Base-by-base conservation (phyloP, 1,139 yeast species). In the Kurtzmaniella quercitrusa region DNA sequence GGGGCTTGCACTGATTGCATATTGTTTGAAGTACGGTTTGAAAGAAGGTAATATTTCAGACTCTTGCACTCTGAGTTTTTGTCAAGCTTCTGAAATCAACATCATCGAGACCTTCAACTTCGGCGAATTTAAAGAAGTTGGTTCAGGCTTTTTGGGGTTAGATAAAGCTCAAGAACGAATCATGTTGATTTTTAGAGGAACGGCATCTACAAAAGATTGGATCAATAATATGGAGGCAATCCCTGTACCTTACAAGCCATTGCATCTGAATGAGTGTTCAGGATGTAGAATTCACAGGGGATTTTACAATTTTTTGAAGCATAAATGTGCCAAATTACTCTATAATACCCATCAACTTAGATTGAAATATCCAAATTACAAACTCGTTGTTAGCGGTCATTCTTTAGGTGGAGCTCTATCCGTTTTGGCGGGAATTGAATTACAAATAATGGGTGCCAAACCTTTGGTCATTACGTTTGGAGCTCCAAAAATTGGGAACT, bases 341-440 rank as follows among this genome's bases (percentile, higher is more conserved):
- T 55, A 55, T 15, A 63, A 65, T 15, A 63, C 71, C 12, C 60
- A 63, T 38, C 51, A 52, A 18, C 45, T 74, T 47, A 56, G 57
- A 45, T 39, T 53, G 1, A 39, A 57, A 17, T 59, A 72, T 50
- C 76, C 80, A 0, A 70, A 69, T 20, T 82, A 80, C 54, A 58
- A 67, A 35, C 49, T 83, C 14, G 68, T 76, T 3, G 68, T 83
- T 2, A 63, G 78, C 2, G 93, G 93, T 0, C 93, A 84, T 60
- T 84, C 93, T 0, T 58, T 84, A 22, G 94, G 93, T 1, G 93
- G 83, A 2, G 88, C 88, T 0, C 60, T 83, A 43, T 83, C 88
- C 0, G 59, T 71, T 12, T 60, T 85, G 33, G 71, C 79, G 9
- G 89, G 84, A 0, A 66, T 80, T 20, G 89, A 84, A 52, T 67